Base-by-base conservation (phyloP, 1,139 yeast species). In the Yamadazyma conglobata region DNA sequence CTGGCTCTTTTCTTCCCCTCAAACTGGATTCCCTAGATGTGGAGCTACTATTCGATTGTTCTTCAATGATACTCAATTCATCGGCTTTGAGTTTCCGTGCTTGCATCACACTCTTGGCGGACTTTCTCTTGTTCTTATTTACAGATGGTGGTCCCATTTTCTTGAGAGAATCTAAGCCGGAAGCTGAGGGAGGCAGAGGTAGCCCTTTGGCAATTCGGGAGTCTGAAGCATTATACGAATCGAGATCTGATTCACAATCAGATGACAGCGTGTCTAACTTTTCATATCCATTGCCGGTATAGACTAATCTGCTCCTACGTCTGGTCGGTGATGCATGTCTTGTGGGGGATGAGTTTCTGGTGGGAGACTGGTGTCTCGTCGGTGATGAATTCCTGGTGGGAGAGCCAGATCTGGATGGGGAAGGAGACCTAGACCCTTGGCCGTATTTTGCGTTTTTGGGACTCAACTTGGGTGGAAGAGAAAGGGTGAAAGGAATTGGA, bases 11-110 rank as follows among this genome's bases (percentile, higher is more conserved):
- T 21, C 21, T 32, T 5, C 23, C 34, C 33, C 39, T 43, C 3
- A 54, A 30, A 36, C 66, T 64, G 6, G 66, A 48, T 10, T 37
- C 38, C 39, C 70, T 48, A 4, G 69, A 60, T 31, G 55, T 48
- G 9, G 47, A 52, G 17, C 46, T 52, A 30, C 44, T 39, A 14
- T 48, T 48, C 9, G 70, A 56, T 22, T 50, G 58, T 38, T 68
- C 74, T 41, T 67, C 72, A 21, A 68, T 67, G 10, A 65, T 56
- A 44, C 74, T 68, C 34, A 68, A 54, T 28, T 60, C 70, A 40
- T 65, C 70, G 4, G 42, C 42, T 11, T 46, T 40, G 31, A 48
- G 31, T 10, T 42, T 30, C 15, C 43, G 48, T 10, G 43, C 40
- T 22, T 45, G 48, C 19, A 40, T 35, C 1, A 38, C 39, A 9